Percentiles rank a stretch among this genome's conserved stretches.
Conservation (phyloP, 1,139 yeast species). For the Yamadazyma buinensis region DNA sequence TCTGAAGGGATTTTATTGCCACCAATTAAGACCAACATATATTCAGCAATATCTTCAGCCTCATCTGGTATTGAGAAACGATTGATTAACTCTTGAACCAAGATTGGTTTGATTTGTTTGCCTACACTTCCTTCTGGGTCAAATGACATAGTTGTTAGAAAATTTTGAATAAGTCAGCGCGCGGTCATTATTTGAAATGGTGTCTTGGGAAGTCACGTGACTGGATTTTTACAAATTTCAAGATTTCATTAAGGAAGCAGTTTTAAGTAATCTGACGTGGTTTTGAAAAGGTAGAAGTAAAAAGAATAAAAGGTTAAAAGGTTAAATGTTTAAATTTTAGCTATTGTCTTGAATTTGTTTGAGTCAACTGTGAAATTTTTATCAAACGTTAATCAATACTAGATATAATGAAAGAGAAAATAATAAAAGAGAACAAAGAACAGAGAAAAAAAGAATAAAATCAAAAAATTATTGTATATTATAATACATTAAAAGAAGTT, state of each 20-base stretch:
- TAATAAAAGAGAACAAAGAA: not conserved
- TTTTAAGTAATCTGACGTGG: too few relatives aligned
- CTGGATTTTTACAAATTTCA: too few relatives aligned
- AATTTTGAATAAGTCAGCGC: too few relatives aligned
- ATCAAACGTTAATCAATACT: too few relatives aligned
- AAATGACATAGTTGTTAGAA: conserved; percentile 23
- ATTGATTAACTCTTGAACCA: conserved; percentile 34
- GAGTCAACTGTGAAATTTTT: too few relatives aligned
- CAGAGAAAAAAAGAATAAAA: not conserved
- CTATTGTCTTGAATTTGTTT: too few relatives aligned
- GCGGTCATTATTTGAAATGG: too few relatives aligned
- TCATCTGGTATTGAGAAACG: conserved; percentile 50
- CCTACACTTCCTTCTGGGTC: conserved; percentile 45
- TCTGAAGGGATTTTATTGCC: conserved; percentile 66
- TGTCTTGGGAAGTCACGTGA: too few relatives aligned
- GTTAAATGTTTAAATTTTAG: too few relatives aligned
- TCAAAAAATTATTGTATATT: conserved; percentile 1
- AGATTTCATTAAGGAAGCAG: too few relatives aligned
- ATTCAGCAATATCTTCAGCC: conserved; percentile 77
- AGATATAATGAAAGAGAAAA: not conserved
- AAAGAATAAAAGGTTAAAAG: too few relatives aligned
- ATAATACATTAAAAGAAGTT: conserved; percentile 13
- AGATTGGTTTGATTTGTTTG: conserved; percentile 30
- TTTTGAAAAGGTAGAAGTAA: too few relatives aligned
- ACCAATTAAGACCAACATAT: conserved; percentile 66